Base-by-base conservation (phyloP, 768 basidiomycete species). In the Mycena albidolilacea region DNA sequence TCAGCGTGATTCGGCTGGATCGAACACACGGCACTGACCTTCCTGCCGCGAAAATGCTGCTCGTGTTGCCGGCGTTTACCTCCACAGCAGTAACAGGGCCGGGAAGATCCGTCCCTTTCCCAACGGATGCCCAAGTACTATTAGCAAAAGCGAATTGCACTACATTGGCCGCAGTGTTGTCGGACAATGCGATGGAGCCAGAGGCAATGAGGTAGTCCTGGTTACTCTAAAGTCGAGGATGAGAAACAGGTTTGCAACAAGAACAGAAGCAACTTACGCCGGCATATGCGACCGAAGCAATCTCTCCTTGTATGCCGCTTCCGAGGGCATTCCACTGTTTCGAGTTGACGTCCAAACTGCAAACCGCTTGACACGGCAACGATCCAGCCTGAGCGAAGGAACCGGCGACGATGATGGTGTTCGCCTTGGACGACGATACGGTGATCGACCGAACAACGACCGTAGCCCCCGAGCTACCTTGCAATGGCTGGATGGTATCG, bases 81-180 rank as follows among this genome's bases (percentile, higher is more conserved):
- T 93, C 93, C 64, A 98, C 80, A 12, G 97, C 97, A 4, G 96
- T 94, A 2, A 96, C 93, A 3, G 97, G 96, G 4, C 97, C 97
- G 57, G 97, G 95, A 30, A 98, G 85, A 59, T 89, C 86, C 14
- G 81, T 80, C 14, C 88, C 81, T 57, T 84, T 79, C 11, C 94
- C 95, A 37, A 97, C 79, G 1, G 91, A 79, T 9, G 84, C 83
- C 97, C 97, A 99, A 2, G 90, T 91, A 3, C 83, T 77, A 78
- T 96, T 97, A 44, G 87, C 76, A 78, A 97, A 90, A 70, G 87
- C 86, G 81, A 89, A 98, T 67, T 88, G 85, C 0, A 91, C 93
- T 59, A 97, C 92, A 78, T 94, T 95, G 12, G 93, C 87, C 5
- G 87, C 79, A 9, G 88, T 89, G 58, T 88, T 89, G 76, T 90